Base-by-base conservation (phyloP, 2,329 filamentous ascomycete species). In the Capronia coronata region DNA sequence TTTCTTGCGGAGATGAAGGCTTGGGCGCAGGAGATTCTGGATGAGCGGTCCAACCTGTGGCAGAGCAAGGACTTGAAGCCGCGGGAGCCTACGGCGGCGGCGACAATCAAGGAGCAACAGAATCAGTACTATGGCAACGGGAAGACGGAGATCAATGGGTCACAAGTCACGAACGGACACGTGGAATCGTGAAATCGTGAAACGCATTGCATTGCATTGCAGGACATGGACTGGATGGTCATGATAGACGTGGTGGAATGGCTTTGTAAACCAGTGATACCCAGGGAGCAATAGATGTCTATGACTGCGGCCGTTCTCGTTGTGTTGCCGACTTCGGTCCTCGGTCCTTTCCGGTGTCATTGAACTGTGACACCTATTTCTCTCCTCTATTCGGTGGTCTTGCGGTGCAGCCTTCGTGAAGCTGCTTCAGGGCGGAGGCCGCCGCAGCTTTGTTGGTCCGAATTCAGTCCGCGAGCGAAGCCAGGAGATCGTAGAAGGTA, bases 41-140 rank as follows among this genome's bases (percentile, higher is more conserved):
- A 74, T 60, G 91, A 97, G 73, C 76, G 90, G 48, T 76, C 84
- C 59, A 75, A 71, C 23, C 84, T 88, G 62, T 95, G 88, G 87
- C 74, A 71, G 23, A 65, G 64, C 16, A 71, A 75, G 61, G 61
- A 57, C 53, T 58, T 62, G 59, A 35, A 42, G 21, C 57, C 59
- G 1, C 43, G 52, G 14, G 52, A 56, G 21, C 58, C 59, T 9
- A 46, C 40, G 2, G 48, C 23, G 13, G 49, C 54, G 4, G 46
- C 49, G 22, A 54, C 52, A 2, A 56, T 59, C 46, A 54, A 61
- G 53, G 47, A 47, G 10, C 55, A 57, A 46, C 59, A 60, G 16
- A 50, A 61, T 42, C 35, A 60, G 37, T 63, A 62, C 46, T 60
- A 61, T 42, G 54, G 55, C 30, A 58, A 60, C 41, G 55, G 47